Base-by-base conservation (phyloP, 257 asterid species). In the Plantago ovata region DNA sequence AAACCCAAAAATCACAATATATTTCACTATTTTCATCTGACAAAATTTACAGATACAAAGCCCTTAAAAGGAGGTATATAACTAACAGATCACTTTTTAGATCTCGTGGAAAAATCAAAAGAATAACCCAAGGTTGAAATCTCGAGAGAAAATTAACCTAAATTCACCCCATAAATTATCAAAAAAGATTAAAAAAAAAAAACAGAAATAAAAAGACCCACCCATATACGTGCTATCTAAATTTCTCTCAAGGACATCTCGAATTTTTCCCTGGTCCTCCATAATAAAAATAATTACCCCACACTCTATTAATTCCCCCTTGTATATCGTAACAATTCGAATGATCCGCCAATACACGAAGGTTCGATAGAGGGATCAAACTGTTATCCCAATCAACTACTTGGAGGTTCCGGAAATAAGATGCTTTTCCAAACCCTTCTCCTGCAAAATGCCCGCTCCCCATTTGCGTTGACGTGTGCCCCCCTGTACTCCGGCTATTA, bases 391-490 rank as follows among this genome's bases (percentile, higher is more conserved):
- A 76, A 66, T 80, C 86, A 5, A 80, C 86, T 7, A 66, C 48
- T 58, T 80, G 73, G 2, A 80, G 76, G 18, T 80, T 80, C 48
- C 86, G 58, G 32, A 80, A 80, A 74, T 80, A 80, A 48, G 86
- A 71, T 14, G 86, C 86, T 56, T 76, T 80, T 28, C 78, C 81
- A 14, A 80, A 80, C 62, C 86, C 86, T 69, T 80, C 86, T 38
- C 73, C 79, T 33, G 83, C 79, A 65, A 80, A 80, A 76, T 80
- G 83, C 0, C 86, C 86, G 49, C 86, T 80, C n/a, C 86, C 86
- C 86, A 80, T 80, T 68, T 80, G 80, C 4, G 86, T 80, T 14
- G 69, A 46, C 1, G 86, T 76, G 75, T 80, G 86, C 0, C 53
- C 15, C 1, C 76, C 75, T 36, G 77, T 16, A 57, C 59, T 64